phyloP scores from a whole-genome alignment of 495 filamentous ascomycete species.

The Tuber aestivum region DNA sequence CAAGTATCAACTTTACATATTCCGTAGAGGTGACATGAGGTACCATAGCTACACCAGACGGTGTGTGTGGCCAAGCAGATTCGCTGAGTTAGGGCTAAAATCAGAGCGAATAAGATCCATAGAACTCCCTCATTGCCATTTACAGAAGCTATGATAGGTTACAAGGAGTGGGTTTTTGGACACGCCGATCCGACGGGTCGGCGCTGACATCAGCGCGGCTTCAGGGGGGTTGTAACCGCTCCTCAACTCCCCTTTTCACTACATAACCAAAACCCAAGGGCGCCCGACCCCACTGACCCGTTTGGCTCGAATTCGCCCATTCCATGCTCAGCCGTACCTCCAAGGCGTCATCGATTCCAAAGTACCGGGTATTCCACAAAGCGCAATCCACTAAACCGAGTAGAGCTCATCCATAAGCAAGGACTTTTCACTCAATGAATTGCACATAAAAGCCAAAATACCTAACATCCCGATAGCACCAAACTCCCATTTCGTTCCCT shows the following conservation, averaged over 20 bases:
- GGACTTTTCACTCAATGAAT: not conserved
- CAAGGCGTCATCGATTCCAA: not conserved
- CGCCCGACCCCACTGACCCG: not conserved
- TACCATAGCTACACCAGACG: not conserved
- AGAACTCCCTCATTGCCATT: no score
- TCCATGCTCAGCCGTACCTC: not conserved
- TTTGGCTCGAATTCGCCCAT: not conserved
- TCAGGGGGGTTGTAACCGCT: no score
- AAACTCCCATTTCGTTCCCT: no score
- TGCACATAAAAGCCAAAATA: not conserved
- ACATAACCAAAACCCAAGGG: not conserved
- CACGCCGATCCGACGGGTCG: no score
- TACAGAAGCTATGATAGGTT: no score
- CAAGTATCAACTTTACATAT: not conserved
- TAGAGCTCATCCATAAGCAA: not conserved
- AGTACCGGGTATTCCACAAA: not conserved
- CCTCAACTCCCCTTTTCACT: not conserved
- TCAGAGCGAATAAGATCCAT: not conserved
- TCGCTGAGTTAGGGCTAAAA: not conserved
- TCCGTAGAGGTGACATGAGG: not conserved
- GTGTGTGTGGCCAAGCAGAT: not conserved
- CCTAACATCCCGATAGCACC: no score
- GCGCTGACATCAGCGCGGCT: not conserved
- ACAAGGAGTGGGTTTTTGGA: no score
- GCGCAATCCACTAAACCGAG: not conserved